Conservation (phyloP, 495 filamentous ascomycete genomes). For the Penicillium odoratum region DNA sequence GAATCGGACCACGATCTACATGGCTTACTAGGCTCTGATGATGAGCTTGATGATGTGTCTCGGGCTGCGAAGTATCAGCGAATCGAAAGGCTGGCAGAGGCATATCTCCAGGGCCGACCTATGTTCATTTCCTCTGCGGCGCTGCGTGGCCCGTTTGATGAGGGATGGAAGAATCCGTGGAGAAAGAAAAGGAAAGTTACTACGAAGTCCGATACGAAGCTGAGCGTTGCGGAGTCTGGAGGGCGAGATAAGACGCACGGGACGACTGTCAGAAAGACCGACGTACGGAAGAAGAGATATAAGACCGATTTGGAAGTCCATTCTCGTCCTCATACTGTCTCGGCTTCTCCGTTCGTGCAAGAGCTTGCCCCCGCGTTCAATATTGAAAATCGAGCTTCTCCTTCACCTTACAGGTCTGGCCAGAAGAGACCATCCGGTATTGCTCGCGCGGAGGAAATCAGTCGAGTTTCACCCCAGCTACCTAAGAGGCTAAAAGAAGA, state of each 20-base stretch:
- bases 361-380: not conserved
- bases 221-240: not conserved
- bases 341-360: not conserved
- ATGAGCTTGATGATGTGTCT: constrained; percentile 49
- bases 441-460: not conserved
- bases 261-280: constrained; percentile 24
- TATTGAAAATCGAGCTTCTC: not conserved
- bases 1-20: constrained; percentile 35
- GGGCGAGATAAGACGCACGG: not conserved
- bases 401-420: not conserved
- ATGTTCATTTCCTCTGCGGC: constrained; percentile 62
- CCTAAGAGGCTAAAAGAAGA: constrained; percentile 8
- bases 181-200: constrained; percentile 31
- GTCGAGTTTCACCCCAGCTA: constrained; percentile 3
- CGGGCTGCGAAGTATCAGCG: constrained; percentile 53
- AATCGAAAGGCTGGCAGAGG: constrained; percentile 58
- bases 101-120: constrained; percentile 58
- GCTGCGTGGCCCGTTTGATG: constrained; percentile 62
- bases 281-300: constrained; percentile 9
- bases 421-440: not conserved
- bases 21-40: constrained; percentile 56
- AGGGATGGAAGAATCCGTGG: constrained; percentile 69
- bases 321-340: not conserved
- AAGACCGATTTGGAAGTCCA: constrained; percentile 7
- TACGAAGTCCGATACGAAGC: not conserved